Conservation (phyloP, 108 stramenopile genomes). For the Cyclotella kingstonii region DNA sequence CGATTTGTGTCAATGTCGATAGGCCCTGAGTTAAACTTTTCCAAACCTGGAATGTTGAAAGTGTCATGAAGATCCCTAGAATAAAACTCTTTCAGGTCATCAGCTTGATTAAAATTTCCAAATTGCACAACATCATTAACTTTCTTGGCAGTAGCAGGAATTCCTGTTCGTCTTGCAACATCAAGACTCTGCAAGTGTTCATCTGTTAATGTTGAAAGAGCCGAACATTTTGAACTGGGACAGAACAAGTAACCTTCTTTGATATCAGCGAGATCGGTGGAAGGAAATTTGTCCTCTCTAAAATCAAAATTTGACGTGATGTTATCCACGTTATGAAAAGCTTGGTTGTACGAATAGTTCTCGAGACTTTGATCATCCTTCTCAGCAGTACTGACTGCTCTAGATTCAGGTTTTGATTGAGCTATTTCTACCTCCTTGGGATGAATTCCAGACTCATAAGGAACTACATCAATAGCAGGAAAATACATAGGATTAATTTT, state of each 20-base stretch:
- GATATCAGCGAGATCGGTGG: neutral
- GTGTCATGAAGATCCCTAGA: no score
- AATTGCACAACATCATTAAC: neutral
- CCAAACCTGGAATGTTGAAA: neutral
- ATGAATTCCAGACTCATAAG: no score
- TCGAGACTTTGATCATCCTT: neutral
- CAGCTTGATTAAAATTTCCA: no score
- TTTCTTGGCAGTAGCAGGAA: neutral
- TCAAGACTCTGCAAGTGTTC: constrained; percentile 2
- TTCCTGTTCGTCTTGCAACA: constrained; percentile 5
- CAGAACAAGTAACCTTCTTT: constrained; percentile 10
- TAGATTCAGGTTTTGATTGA: no score
- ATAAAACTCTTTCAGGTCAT: no score
- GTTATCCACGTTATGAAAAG: neutral
- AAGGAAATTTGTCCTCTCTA: neutral
- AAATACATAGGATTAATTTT: no score
- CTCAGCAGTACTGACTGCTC: no score
- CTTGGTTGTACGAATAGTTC: constrained; percentile 5
- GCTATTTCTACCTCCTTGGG: no score
- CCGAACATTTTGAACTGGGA: constrained; percentile 1
- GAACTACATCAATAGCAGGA: no score
- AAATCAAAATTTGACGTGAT: constrained; percentile 1
- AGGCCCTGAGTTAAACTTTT: constrained; percentile 1
- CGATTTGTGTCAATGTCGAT: constrained; percentile 1
- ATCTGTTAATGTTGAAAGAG: constrained; percentile 10